Evolutionary conservation across 2,329 filamentous ascomycete species (phyloP), one percentile per base, ranked within the genome.

Genomic region (Sarocladiaceae sp.): DNA sequence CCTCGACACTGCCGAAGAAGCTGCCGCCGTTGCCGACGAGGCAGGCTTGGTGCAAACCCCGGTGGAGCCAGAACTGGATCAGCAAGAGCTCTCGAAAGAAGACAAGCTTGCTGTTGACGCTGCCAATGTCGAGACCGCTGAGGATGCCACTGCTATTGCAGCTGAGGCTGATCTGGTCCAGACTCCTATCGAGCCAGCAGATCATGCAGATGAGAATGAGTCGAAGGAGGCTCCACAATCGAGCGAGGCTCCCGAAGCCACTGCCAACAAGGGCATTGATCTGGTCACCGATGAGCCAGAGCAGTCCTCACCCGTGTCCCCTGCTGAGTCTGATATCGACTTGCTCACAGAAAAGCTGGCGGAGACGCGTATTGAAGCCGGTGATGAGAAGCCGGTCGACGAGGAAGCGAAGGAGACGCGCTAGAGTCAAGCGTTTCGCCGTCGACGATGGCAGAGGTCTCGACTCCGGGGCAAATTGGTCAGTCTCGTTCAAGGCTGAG

Each of bases 1-100:
- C 16, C 16, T 33, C 16, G 40, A 32, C 12, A 43, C 29, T 33
- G 40, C 52, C 18, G 29, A 43, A 4, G 44, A 54, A 43, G 27
- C 27, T n/a, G 29, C 43, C 24, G 39, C 23, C 15, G 6, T 37
- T 11, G 21, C 39, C 12, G 19, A 46, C 24, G 32, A 47, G 11
- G 16, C n/a, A 15, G 9, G 18, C 37, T 24, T 41, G 15, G n/a
- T 41, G 18, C 23, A 41, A 23, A 18, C 6, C 4, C 7, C 21
- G 15, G 19, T 19, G 10, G 37, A 41, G 37, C 24, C 37, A n/a
- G n/a, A n/a, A n/a, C n/a, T 15, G 12, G 26, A 23, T n/a, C n/a
- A n/a, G n/a, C n/a, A n/a, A n/a, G n/a, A n/a, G n/a, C n/a, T n/a
- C n/a, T n/a, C n/a, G n/a, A n/a, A n/a, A n/a, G n/a, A n/a, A n/a